Base-by-base conservation (phyloP, 2,329 filamentous ascomycete species). In the Annulohypoxylon truncatum region DNA sequence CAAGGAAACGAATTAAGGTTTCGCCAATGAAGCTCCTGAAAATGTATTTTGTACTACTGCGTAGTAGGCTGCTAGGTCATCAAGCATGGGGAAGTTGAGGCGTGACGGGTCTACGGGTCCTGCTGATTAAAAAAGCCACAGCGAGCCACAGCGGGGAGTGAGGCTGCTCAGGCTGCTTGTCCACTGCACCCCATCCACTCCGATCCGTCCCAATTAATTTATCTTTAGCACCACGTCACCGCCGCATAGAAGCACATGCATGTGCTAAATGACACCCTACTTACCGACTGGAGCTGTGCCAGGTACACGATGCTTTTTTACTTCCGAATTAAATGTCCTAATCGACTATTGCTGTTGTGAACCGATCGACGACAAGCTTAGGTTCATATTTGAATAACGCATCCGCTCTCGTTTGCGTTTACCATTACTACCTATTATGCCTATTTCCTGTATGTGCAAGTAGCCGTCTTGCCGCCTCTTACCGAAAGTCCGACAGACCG, bases 201-300 rank as follows among this genome's bases (percentile, higher is more conserved):
- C 29, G 54, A 61, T 53, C 35, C 50, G 29, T 61, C 35, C 66
- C 59, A 61, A 57, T 67, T 61, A 53, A 65, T 65, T 59, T 61
- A 58, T 55, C 60, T 50, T 56, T 33, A 65, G 46, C 42, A 69
- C 67, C 67, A 70, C 67, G 67, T 70, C 67, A 70, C 67, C 67
- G 65, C 67, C 64, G 67, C 67, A 69, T 67, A 59, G 26, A 61
- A 60, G 48, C 61, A 64, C 67, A 63, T 66, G 58, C 58, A 65
- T 56, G 26, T 66, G 58, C 64, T 66, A 35, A 46, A 64, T 68
- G 58, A 38, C 57, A 65, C 65, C 67, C 61, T 67, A 55, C 58
- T 55, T 58, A 61, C 40, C 54, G 33, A 38, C 40, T 55, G 38
- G 24, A 61, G 22, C 35, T 67, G 29, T 54, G 54, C 53, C 28